phyloP scores from a whole-genome alignment of 2,329 filamentous ascomycete genomes.

The Penicillium rolfsii region DNA sequence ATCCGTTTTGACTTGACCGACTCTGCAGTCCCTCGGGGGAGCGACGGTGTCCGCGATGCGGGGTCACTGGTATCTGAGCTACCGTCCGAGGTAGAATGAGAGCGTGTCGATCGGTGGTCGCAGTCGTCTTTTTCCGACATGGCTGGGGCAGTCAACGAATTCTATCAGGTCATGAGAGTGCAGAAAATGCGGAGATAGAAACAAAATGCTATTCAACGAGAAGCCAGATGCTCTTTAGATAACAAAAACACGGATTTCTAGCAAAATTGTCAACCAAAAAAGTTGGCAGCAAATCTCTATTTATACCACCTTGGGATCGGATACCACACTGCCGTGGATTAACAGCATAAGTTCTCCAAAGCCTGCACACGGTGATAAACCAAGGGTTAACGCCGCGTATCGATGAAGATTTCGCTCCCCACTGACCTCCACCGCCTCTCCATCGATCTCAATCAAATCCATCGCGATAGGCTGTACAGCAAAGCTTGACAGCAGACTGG shows the following conservation, averaged over 20 bases:
- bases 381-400: conserved; percentile 11
- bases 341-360: conserved; percentile 15
- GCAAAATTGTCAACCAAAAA: background rate
- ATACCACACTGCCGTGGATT: conserved; percentile 5
- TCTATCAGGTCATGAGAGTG: background rate
- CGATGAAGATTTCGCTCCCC: background rate
- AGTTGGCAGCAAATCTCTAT: conserved; percentile 4
- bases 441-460: background rate
- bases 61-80: conserved; percentile 6
- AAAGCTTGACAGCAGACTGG: conserved; percentile 6
- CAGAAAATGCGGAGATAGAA: background rate
- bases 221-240: background rate
- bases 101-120: background rate
- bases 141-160: background rate
- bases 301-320: conserved; percentile 15
- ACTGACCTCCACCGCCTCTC: background rate
- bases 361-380: conserved; percentile 21
- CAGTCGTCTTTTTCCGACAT: conserved; percentile 12
- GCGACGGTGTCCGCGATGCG: conserved; percentile 10
- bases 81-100: conserved; percentile 7
- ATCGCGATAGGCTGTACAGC: conserved; percentile 10
- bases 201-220: background rate
- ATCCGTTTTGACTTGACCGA: conserved; percentile 11
- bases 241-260: background rate
- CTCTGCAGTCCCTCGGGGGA: background rate